Percentiles rank a stretch among this genome's conserved stretches.
Conservation (phyloP, 2,329 filamentous ascomycete species). For the Akanthomyces lecanii region DNA sequence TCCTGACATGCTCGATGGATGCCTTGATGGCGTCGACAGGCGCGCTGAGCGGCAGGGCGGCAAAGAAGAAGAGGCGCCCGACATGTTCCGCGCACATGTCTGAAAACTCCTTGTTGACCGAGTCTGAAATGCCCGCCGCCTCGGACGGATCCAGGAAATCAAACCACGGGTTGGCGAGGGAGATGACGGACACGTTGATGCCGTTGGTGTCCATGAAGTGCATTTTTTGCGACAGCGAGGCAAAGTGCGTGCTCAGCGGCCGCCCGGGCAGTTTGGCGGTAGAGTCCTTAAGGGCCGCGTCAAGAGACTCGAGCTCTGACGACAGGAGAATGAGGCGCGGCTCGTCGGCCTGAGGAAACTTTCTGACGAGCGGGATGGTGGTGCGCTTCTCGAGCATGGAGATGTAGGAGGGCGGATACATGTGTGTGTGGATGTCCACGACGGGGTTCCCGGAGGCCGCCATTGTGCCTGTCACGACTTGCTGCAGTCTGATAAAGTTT, state of each 20-base stretch:
- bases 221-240: constrained; percentile 73
- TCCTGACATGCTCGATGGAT: constrained; percentile 60
- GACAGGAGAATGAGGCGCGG: constrained; percentile 64
- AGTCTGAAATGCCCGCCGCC: constrained; percentile 57
- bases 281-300: constrained; percentile 50
- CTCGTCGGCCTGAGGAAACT: constrained; percentile 52
- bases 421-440: constrained; percentile 66
- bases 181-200: constrained; percentile 81
- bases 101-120: constrained; percentile 76
- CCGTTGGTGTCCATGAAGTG: constrained; percentile 81
- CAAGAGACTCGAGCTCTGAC: constrained; percentile 42
- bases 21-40: constrained; percentile 55
- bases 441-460: constrained; percentile 36
- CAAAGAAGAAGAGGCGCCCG: constrained; percentile 77
- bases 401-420: constrained; percentile 64
- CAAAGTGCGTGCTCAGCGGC: constrained; percentile 79
- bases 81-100: constrained; percentile 62
- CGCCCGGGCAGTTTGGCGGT: constrained; percentile 63
- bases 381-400: constrained; percentile 54
- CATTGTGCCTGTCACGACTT: constrained; percentile 26
- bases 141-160: constrained; percentile 68
- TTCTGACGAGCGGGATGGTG: constrained; percentile 67
- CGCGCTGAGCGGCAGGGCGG: constrained; percentile 71
- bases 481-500: no score
- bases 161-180: constrained; percentile 89